Percentiles rank a stretch among this genome's conserved stretches.
phyloP scores from a whole-genome alignment of 176 grass and related monocot species.

The Phoenix dactylifera region DNA sequence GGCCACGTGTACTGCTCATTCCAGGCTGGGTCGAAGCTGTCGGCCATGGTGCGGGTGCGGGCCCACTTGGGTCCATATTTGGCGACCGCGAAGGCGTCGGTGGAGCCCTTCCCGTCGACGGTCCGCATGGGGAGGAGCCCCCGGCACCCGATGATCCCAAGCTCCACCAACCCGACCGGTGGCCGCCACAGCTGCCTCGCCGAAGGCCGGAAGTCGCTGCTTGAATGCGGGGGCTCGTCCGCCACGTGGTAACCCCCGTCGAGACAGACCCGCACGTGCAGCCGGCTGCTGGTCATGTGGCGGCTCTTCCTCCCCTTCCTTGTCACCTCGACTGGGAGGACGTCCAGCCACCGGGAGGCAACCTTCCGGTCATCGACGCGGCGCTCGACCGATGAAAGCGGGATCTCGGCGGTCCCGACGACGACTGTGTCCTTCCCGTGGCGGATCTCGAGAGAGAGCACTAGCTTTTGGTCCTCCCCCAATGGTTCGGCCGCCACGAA shows the following conservation, averaged over 20 bases:
- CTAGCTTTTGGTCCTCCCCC: constrained; percentile 46
- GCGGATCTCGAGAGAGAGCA: constrained; percentile 69
- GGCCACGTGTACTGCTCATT: constrained; percentile 99
- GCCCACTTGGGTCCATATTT: constrained; percentile 95
- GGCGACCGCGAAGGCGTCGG: constrained; percentile 67
- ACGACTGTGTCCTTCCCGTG: constrained; percentile 48
- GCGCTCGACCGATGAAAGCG: constrained; percentile 51
- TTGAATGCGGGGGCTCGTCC: constrained; percentile 45
- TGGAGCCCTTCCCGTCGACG: constrained; percentile 66
- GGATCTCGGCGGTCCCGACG: constrained; percentile 50
- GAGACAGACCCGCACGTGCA: constrained; percentile 76
- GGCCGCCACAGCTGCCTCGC: constrained; percentile 76
- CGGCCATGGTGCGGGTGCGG: constrained; percentile 70
- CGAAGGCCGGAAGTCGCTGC: constrained; percentile 79
- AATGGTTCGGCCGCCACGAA: constrained; percentile 83
- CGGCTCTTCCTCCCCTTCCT: constrained; percentile 25
- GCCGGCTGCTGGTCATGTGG: constrained; percentile 40
- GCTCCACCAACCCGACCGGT: constrained; percentile 57
- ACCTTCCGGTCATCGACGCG: constrained; percentile 89
- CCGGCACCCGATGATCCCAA: constrained; percentile 70
- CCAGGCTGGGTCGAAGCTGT: constrained; percentile 82
- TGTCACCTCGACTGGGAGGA: constrained; percentile 44
- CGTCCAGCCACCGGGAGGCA: constrained; percentile 65
- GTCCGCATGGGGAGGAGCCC: constrained; percentile 74
- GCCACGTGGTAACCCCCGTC: constrained; percentile 89